These are phyloP conservation scores for Cystofilobasidium ferigula DNA, from an alignment of 768 basidiomycete genomes.

Conservation along the genomic window DNA sequence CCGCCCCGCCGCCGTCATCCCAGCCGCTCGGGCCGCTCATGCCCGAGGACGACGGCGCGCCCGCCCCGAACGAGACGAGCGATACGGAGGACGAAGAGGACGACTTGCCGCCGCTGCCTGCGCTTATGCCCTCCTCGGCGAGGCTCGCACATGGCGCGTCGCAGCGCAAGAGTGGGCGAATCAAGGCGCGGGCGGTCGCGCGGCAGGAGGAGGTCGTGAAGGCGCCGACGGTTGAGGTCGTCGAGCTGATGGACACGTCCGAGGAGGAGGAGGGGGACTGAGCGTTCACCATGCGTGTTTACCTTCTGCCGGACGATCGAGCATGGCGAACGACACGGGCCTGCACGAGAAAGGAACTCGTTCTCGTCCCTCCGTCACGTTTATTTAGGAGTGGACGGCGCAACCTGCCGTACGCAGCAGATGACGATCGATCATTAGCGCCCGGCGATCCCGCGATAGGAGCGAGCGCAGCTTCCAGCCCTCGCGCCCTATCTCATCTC, in stretches of 20 bases:
- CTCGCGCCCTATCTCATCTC: too few species aligned
- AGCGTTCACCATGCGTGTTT: too few species aligned
- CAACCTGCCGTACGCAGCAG: too few species aligned
- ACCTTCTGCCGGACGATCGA: too few species aligned
- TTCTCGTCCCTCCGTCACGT: too few species aligned
- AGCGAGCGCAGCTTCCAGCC: too few species aligned
- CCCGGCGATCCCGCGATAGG: too few species aligned
- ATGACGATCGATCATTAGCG: too few species aligned
- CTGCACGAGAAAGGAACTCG: too few species aligned
- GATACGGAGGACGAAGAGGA: neutral
- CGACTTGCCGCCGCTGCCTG: neutral
- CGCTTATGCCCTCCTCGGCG: neutral
- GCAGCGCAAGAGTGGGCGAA: neutral
- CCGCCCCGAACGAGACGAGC: neutral
- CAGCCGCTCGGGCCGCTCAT: slow-evolving; percentile 1
- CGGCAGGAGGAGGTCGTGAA: neutral
- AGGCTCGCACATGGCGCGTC: neutral
- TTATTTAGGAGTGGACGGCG: too few species aligned
- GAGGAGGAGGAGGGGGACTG: neutral
- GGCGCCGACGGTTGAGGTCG: neutral
- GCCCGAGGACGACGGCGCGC: neutral
- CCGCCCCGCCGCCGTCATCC: neutral
- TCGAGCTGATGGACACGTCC: neutral
- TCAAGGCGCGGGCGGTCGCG: neutral
- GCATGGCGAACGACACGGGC: neutral